Percentiles rank a stretch among this genome's conserved stretches.
phyloP scores from a whole-genome alignment of 148 eudicot species.

The Cornus suecica region DNA sequence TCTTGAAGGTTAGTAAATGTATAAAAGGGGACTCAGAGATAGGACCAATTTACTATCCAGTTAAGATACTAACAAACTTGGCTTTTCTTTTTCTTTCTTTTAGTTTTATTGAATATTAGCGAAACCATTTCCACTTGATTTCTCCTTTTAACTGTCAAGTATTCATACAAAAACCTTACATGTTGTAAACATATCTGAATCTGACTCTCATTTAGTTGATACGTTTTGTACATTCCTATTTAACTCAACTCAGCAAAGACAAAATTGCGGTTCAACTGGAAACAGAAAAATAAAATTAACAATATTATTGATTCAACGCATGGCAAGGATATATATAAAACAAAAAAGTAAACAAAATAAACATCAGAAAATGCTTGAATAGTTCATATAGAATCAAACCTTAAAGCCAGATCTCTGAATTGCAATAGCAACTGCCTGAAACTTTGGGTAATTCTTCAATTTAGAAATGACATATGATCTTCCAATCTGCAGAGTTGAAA shows the following conservation, averaged over 20 bases:
- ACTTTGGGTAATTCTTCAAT: constrained; percentile 19
- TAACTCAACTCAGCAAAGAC: background rate
- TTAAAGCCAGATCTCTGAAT: constrained; percentile 21
- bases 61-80: too few relatives aligned
- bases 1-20: too few relatives aligned
- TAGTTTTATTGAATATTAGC: too few relatives aligned
- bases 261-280: background rate
- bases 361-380: background rate
- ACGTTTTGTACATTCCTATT: background rate
- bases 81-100: too few relatives aligned
- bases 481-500: constrained; percentile 44
- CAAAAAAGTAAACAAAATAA: too few relatives aligned
- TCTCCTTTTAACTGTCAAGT: background rate
- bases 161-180: background rate
- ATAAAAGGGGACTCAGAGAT: background rate
- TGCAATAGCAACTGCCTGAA: constrained; percentile 17
- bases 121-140: background rate
- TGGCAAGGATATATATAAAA: background rate
- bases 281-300: too few relatives aligned
- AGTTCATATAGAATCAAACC: background rate
- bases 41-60: too few relatives aligned
- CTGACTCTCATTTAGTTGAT: background rate
- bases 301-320: background rate
- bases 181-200: too few relatives aligned
- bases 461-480: constrained; percentile 23